Percentiles rank a stretch among this genome's conserved stretches.
These are phyloP conservation scores for Phytophthora palmivora DNA, from an alignment of 352 stramenopile species.

Conservation along the genomic window DNA sequence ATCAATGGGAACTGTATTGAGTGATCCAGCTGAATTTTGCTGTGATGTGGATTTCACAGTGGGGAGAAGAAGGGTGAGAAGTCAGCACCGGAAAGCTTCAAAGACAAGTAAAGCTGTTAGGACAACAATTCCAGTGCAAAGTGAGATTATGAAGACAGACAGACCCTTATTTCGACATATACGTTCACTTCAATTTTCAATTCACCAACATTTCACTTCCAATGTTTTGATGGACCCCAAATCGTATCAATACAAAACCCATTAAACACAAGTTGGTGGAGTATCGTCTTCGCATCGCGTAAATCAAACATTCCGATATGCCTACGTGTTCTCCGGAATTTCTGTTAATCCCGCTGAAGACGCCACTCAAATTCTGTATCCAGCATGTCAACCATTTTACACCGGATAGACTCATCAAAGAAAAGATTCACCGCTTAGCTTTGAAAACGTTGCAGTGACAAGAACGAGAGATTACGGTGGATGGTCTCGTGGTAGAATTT, in stretches of 20 bases:
- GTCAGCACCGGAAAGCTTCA: slow-evolving; percentile 3
- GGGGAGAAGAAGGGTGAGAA: slow-evolving; percentile 1
- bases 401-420: too few relatives aligned
- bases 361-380: too few relatives aligned
- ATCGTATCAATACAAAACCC: too few relatives aligned
- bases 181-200: not conserved
- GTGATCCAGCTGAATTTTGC: not conserved
- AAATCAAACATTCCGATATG: too few relatives aligned
- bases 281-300: too few relatives aligned
- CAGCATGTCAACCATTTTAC: too few relatives aligned
- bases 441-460: too few relatives aligned
- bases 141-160: not conserved
- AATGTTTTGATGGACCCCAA: not conserved
- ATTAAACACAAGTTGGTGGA: not conserved
- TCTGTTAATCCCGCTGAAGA: too few relatives aligned
- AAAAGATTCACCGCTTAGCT: too few relatives aligned
- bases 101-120: slow-evolving; percentile 16
- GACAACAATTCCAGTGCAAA: not conserved
- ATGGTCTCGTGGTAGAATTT: too few relatives aligned
- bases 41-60: not conserved
- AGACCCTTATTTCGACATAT: not conserved
- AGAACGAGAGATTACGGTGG: too few relatives aligned
- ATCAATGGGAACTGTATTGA: not conserved
- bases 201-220: not conserved
- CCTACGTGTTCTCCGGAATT: too few relatives aligned